A percentile compares a stretch with the other conserved stretches of the same genome.
phyloP scores from a whole-genome alignment of 2,329 filamentous ascomycete genomes.

The Grosmannia serpens region DNA sequence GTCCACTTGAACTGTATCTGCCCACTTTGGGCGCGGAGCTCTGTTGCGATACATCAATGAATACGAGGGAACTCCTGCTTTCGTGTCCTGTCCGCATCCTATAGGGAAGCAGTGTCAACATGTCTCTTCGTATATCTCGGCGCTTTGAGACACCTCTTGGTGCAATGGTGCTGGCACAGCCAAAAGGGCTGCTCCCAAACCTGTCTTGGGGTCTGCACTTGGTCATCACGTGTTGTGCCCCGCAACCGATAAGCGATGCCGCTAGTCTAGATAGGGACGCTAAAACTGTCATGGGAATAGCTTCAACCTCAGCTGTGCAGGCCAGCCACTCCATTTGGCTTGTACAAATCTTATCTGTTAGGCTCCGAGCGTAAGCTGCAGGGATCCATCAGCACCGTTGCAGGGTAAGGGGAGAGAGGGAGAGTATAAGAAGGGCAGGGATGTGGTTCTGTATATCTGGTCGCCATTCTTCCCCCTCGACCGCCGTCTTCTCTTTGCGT shows the following conservation, averaged over 20 bases:
- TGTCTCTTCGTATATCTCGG: too few species aligned
- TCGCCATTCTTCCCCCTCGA: neutral
- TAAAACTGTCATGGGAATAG: neutral
- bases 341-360: neutral
- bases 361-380: neutral
- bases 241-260: constrained; percentile 1
- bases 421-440: neutral
- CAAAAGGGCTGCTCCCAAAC: too few species aligned
- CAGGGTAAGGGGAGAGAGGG: neutral
- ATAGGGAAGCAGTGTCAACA: too few species aligned
- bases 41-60: neutral
- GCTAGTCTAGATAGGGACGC: constrained; percentile 1
- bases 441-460: neutral
- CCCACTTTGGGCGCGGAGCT: too few species aligned
- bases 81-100: too few species aligned
- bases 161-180: too few species aligned
- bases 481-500: neutral
- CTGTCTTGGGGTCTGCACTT: neutral
- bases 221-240: neutral
- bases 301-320: neutral
- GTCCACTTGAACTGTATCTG: neutral
- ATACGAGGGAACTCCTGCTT: neutral
- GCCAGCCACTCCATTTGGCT: neutral
- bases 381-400: neutral
- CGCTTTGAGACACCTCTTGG: too few species aligned